Percentiles rank a stretch among this genome's conserved stretches.
phyloP scores from a whole-genome alignment of 805 yeast genomes.

The Hemisphaericaspora nanyangensis region DNA sequence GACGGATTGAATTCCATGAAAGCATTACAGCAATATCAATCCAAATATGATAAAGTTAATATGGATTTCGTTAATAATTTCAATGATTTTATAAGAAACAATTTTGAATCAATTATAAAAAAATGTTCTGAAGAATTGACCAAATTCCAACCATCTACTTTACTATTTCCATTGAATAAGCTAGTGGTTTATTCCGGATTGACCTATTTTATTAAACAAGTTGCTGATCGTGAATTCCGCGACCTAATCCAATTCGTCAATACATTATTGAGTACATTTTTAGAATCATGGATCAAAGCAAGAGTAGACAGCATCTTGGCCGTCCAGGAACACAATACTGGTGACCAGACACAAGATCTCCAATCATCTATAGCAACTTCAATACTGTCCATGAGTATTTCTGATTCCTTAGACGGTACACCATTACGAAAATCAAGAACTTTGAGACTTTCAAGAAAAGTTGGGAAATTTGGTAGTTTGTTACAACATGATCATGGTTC shows the following conservation, averaged over 20 bases:
- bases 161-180: constrained; percentile 21
- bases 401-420: constrained; percentile 10
- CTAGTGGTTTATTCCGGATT: constrained; percentile 29
- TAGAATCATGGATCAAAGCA: constrained; percentile 17
- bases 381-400: background rate
- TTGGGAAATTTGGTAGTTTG: constrained; percentile 22
- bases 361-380: background rate
- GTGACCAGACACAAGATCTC: background rate
- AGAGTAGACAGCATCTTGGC: background rate
- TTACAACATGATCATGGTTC: constrained; percentile 1
- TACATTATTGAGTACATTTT: constrained; percentile 20
- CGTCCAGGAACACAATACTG: background rate
- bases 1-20: constrained; percentile 54
- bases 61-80: constrained; percentile 47
- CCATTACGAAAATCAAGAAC: constrained; percentile 27
- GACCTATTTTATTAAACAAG: constrained; percentile 50
- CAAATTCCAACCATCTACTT: constrained; percentile 1
- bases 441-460: constrained; percentile 23
- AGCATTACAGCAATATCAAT: constrained; percentile 65
- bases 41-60: constrained; percentile 55
- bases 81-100: constrained; percentile 27
- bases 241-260: constrained; percentile 45
- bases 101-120: constrained; percentile 31
- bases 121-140: constrained; percentile 17
- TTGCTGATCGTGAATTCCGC: constrained; percentile 45